These are phyloP conservation scores for Termitomyces sp. DNA, from an alignment of 768 basidiomycete genomes.

Conservation along the genomic window DNA sequence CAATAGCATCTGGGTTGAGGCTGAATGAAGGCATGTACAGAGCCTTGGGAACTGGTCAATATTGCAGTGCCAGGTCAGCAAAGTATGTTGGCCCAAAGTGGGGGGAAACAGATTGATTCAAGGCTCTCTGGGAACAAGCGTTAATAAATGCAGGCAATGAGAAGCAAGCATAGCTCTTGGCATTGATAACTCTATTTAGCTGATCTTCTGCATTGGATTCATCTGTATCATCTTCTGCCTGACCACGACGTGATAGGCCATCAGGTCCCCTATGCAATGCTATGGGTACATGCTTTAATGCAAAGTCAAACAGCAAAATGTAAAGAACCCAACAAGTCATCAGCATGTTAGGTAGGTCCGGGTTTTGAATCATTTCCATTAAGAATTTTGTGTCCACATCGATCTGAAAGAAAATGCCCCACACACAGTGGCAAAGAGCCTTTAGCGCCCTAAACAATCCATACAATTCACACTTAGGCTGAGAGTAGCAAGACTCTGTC, in stretches of 20 bases:
- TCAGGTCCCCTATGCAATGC: constrained; percentile 27
- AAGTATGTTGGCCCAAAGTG: background rate
- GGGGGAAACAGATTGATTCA: background rate
- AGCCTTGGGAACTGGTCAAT: background rate
- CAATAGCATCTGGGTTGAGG: background rate
- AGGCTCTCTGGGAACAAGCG: background rate
- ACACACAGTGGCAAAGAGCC: constrained; percentile 23
- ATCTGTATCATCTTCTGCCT: constrained; percentile 7
- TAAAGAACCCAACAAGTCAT: constrained; percentile 36
- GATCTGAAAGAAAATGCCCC: constrained; percentile 27
- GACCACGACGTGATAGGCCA: constrained; percentile 25
- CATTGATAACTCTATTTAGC: constrained; percentile 19
- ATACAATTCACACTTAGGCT: constrained; percentile 36
- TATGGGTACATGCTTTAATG: constrained; percentile 30
- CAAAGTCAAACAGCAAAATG: constrained; percentile 33
- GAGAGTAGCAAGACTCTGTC: constrained; percentile 27
- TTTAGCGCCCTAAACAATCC: constrained; percentile 29
- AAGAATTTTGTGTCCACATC: constrained; percentile 34
- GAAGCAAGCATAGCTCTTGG: background rate
- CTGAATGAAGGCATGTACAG: background rate
- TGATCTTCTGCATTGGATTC: constrained; percentile 26
- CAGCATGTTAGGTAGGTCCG: constrained; percentile 30
- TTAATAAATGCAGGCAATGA: background rate
- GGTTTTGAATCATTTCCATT: constrained; percentile 31
- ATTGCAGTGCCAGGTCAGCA: background rate